Conservation (phyloP, 2,329 filamentous ascomycete species). For the Exophiala mesophila region DNA sequence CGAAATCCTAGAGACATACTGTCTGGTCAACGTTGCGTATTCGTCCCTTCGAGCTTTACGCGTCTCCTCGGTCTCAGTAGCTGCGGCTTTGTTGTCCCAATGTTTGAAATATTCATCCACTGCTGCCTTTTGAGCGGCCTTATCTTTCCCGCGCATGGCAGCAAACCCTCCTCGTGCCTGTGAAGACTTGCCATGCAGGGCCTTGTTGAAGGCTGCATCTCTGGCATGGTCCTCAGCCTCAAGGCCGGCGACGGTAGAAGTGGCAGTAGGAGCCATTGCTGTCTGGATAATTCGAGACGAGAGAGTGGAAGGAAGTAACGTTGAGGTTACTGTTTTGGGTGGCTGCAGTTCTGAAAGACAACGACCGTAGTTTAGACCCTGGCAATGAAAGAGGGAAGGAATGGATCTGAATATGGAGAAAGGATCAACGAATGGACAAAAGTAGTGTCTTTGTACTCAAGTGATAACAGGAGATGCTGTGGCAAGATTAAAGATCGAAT, state of each 20-base stretch:
- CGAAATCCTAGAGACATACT: constrained; percentile 54
- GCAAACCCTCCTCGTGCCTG: constrained; percentile 66
- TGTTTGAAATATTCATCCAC: constrained; percentile 95
- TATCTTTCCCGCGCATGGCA: constrained; percentile 79
- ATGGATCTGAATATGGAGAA: too few species aligned
- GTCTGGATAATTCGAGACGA: constrained; percentile 8
- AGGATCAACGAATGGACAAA: constrained; percentile 9
- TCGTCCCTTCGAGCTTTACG: constrained; percentile 78
- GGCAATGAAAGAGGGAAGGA: constrained; percentile 14
- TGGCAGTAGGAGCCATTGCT: constrained; percentile 46
- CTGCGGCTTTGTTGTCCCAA: constrained; percentile 79
- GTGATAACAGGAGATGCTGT: neutral
- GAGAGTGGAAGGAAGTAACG: constrained; percentile 4
- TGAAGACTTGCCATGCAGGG: constrained; percentile 72
- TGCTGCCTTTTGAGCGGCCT: constrained; percentile 70
- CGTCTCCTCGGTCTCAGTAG: constrained; percentile 74
- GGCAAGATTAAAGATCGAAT: neutral
- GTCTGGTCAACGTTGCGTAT: constrained; percentile 88
- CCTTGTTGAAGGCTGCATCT: constrained; percentile 88
- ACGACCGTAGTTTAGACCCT: constrained; percentile 11
- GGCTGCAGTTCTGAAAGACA: neutral
- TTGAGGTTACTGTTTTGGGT: constrained; percentile 8
- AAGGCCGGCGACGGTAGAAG: constrained; percentile 43
- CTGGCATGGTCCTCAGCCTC: constrained; percentile 78
- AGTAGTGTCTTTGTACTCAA: neutral